phyloP scores from a whole-genome alignment of 1,284 basidiomycete species.

The Leccinum pseudoinsigne region DNA sequence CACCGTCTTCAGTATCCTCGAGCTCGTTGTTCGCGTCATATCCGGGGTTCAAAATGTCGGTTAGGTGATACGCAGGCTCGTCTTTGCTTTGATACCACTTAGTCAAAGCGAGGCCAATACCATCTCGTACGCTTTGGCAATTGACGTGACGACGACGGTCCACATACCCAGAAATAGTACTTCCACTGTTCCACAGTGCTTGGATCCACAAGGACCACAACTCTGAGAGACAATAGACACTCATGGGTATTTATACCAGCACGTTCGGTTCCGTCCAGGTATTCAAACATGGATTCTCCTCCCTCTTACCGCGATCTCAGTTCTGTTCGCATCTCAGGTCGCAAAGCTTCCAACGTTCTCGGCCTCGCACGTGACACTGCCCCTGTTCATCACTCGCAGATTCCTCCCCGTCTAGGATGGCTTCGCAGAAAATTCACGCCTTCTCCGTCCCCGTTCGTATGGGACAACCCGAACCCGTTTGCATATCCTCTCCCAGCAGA shows the following conservation, averaged over 20 bases:
- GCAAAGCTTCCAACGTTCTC: neutral
- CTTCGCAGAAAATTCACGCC: neutral
- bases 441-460: conserved; percentile 8
- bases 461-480: conserved; percentile 24
- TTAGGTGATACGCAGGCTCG: neutral
- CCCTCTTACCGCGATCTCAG: neutral
- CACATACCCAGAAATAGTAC: neutral
- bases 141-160: neutral
- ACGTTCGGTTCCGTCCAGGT: neutral
- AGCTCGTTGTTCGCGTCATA: neutral
- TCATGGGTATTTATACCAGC: neutral
- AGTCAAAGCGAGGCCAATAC: neutral
- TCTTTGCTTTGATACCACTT: neutral
- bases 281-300: neutral
- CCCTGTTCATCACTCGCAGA: neutral
- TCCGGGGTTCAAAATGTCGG: neutral
- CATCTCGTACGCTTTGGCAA: neutral
- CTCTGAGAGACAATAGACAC: neutral
- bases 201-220: neutral
- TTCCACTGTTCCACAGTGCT: neutral
- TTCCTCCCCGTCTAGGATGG: neutral
- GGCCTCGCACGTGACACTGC: neutral
- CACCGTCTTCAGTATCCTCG: neutral
- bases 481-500: neutral
- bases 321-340: neutral